These are phyloP conservation scores for Arthrobotrys sphaeroides DNA, from an alignment of 2,329 filamentous ascomycete genomes.

Conservation along the genomic window DNA sequence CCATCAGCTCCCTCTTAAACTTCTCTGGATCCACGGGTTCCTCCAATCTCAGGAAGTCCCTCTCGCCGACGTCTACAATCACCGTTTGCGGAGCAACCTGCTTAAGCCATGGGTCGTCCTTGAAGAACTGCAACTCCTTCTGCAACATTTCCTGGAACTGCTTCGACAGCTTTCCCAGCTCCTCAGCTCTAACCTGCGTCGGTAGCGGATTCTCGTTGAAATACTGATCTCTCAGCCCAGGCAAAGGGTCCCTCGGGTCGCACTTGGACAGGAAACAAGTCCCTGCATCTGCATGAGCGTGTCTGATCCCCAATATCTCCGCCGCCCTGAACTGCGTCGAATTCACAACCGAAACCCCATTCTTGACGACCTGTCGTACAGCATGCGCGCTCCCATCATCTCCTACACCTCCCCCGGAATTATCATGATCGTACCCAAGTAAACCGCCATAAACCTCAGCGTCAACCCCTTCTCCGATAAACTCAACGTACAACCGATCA, in stretches of 20 bases:
- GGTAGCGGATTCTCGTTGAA: constrained; percentile 56
- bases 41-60: constrained; percentile 54
- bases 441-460: constrained; percentile 54
- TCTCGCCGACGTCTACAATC: constrained; percentile 55
- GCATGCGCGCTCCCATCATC: constrained; percentile 40
- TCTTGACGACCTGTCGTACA: constrained; percentile 36
- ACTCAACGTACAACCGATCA: constrained; percentile 55
- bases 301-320: constrained; percentile 55
- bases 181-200: constrained; percentile 33
- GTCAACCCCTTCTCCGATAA: constrained; percentile 55
- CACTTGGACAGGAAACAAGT: constrained; percentile 31
- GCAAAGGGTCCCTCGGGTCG: constrained; percentile 30
- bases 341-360: constrained; percentile 45
- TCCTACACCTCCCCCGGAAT: constrained; percentile 27
- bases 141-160: constrained; percentile 39
- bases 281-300: constrained; percentile 55
- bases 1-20: constrained; percentile 51
- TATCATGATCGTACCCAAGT: constrained; percentile 49
- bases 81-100: constrained; percentile 30
- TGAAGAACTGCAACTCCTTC: constrained; percentile 44
- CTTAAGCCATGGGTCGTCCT: constrained; percentile 45
- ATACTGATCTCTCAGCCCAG: constrained; percentile 53
- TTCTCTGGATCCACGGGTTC: constrained; percentile 41
- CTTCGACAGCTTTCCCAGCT: constrained; percentile 47
- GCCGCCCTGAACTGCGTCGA: constrained; percentile 56